Evolutionary conservation across 257 asterid genomes (phyloP), one percentile per base, ranked within the genome.

Genomic region (Penstemon davidsonii): DNA sequence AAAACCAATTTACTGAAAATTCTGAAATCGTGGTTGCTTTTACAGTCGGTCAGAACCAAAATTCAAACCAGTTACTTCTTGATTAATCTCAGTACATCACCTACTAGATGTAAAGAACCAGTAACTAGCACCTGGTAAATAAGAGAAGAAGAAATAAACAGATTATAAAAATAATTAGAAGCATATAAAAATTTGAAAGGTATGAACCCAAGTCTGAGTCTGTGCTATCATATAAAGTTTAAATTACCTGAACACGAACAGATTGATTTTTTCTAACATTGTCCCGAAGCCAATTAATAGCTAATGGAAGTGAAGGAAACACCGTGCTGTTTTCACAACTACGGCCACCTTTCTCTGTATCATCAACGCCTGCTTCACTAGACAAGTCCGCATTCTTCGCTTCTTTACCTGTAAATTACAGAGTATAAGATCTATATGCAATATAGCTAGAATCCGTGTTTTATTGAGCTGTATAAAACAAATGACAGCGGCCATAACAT

Each of bases 271-370:
- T 87, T 41, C 86, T 72, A 47, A 66, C 79, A 39, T 72, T 78
- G 64, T 91, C 96, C 75, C 99, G 81, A 52, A 94, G 91, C 97
- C 97, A 94, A 59, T 86, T 82, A 59, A 94, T 85, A 69, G 99
- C 99, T 53, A 78, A 65, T 18, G 97, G 96, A 72, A 94, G 87
- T 67, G 96, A 88, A 60, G 96, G 79, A 68, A 91, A 89, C 67
- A 94, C 91, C 8, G 84, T 76, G 84, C 91, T 94, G 74, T 67
- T 81, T 75, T 85, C 96, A 63, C 84, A 81, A 73, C 38, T 71
- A 56, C 36, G 77, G 65, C 62, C 74, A 70, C 85, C 85, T 69
- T 76, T 83, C 72, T 74, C 88, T 1, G 75, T 46, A 71, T 73
- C 82, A 55, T 82, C 81, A 44, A 44, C 4, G 57, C 69, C 82